Evolutionary conservation across 148 eudicot genomes (phyloP), one percentile per base, ranked within the genome.

Genomic region (Vaccinium myrtillus): DNA sequence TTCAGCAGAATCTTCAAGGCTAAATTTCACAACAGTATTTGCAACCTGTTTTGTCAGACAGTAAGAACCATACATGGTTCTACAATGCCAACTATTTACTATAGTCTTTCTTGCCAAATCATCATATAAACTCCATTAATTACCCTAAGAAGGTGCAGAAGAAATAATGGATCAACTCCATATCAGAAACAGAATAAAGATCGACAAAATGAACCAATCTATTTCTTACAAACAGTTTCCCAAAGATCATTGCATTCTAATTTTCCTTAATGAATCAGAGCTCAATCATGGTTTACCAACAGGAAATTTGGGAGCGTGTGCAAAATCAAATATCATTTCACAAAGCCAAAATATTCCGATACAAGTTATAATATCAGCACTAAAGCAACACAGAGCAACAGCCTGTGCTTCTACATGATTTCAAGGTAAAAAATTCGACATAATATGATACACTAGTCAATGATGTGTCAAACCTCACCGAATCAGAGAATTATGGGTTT

Each of bases 161-260:
- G 74, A 25, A 67, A 30, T 32, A 74, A 74, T 18, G 50, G 77
- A 74, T 74, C 77, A 39, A 74, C 77, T 74, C 77, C 46, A 36
- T 74, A 74, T 74, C 77, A 74, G 77, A 74, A 39, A 39, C 39
- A 36, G 51, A 43, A 19, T 43, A 39, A 39, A 15, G 25, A 74
- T 15, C 21, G 50, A 74, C 77, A 74, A 74, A 36, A 73, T 10
- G 49, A 36, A 73, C 49, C 19, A 73, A 73, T 14, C 77, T 36
- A 13, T 73, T 8, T 36, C 10, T 32, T 39, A 74, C 3, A 32
- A 71, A 13, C 46, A 71, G 18, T 71, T 65, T 56, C 11, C 70
- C 2, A 63, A 63, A 63, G 74, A 69, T 14, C 7, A 8, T 10
- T 10, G 48, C 15, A 8, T 10, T 70, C 12, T 2, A 6, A 43